Conservation (phyloP, 352 stramenopile genomes). For the Hyaloperonospora arabidopsidis region DNA sequence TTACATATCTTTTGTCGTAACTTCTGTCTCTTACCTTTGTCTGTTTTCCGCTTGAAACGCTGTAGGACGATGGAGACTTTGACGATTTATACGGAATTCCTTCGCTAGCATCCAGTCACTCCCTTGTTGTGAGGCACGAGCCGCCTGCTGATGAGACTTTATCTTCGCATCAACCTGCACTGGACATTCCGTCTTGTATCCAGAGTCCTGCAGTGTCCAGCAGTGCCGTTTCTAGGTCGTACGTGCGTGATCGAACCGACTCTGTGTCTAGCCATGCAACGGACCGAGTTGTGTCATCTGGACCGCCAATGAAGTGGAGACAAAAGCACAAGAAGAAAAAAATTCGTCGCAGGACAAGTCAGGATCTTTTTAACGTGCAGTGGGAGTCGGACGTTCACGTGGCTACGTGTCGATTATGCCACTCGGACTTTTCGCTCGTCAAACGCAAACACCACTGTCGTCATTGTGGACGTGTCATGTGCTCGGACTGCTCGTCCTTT, state of each 20-base stretch:
- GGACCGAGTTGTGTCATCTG: constrained; percentile 13
- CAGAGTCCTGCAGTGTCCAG: constrained; percentile 18
- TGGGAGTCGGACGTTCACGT: constrained; percentile 52
- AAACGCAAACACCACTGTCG: constrained; percentile 73
- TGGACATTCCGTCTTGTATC: not conserved
- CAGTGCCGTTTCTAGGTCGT: constrained; percentile 21
- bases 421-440: constrained; percentile 53
- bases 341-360: constrained; percentile 35
- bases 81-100: constrained; percentile 59
- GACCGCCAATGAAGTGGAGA: constrained; percentile 7
- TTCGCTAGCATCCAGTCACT: constrained; percentile 3
- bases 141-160: constrained; percentile 3
- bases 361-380: constrained; percentile 54
- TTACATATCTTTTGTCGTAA: not conserved
- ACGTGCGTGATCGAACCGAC: constrained; percentile 18
- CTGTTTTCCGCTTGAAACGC: constrained; percentile 4
- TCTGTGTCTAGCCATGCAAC: constrained; percentile 19
- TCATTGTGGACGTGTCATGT: constrained; percentile 68
- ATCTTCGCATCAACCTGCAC: not conserved
- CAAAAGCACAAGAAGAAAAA: constrained; percentile 33
- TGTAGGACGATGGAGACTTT: constrained; percentile 65
- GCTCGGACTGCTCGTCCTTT: constrained; percentile 65
- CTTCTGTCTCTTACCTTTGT: constrained; percentile 3
- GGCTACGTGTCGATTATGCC: constrained; percentile 43
- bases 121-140: constrained; percentile 3